Conservation (phyloP, 2,329 filamentous ascomycete species). For the Diaporthe batatas region DNA sequence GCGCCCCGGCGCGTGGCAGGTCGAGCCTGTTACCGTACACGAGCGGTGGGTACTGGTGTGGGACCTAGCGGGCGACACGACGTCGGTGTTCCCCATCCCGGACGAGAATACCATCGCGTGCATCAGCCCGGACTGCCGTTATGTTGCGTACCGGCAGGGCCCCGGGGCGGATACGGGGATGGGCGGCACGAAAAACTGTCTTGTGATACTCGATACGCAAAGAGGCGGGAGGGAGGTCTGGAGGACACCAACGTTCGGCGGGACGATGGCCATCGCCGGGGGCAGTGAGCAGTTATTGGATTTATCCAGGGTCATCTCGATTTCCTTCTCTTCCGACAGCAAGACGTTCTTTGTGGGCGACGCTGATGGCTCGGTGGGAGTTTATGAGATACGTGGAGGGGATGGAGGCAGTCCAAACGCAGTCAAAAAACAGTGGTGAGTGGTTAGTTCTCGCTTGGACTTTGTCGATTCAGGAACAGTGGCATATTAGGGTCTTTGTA, state of each 20-base stretch:
- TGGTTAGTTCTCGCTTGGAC: too few relatives aligned
- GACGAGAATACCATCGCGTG: constrained; percentile 52
- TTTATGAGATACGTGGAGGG: constrained; percentile 53
- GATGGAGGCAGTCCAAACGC: neutral
- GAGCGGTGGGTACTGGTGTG: constrained; percentile 55
- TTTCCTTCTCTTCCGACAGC: constrained; percentile 55
- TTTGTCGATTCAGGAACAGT: too few relatives aligned
- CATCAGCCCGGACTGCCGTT: constrained; percentile 56
- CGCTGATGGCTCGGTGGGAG: constrained; percentile 50
- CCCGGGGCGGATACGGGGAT: constrained; percentile 34
- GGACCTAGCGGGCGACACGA: constrained; percentile 54
- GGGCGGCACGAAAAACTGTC: constrained; percentile 27
- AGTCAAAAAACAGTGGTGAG: constrained; percentile 11
- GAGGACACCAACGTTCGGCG: constrained; percentile 50
- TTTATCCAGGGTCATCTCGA: constrained; percentile 52
- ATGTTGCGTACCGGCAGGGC: constrained; percentile 55
- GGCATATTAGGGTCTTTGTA: neutral
- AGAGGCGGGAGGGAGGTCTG: constrained; percentile 53
- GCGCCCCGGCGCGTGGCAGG: constrained; percentile 50
- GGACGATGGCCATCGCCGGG: constrained; percentile 45
- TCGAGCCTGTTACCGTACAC: constrained; percentile 50
- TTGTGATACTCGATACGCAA: constrained; percentile 55
- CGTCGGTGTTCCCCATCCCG: constrained; percentile 55
- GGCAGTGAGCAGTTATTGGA: constrained; percentile 52
- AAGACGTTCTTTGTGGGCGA: constrained; percentile 55